Conservation (phyloP, 352 stramenopile genomes). For the Globisporangium megalacanthum region DNA sequence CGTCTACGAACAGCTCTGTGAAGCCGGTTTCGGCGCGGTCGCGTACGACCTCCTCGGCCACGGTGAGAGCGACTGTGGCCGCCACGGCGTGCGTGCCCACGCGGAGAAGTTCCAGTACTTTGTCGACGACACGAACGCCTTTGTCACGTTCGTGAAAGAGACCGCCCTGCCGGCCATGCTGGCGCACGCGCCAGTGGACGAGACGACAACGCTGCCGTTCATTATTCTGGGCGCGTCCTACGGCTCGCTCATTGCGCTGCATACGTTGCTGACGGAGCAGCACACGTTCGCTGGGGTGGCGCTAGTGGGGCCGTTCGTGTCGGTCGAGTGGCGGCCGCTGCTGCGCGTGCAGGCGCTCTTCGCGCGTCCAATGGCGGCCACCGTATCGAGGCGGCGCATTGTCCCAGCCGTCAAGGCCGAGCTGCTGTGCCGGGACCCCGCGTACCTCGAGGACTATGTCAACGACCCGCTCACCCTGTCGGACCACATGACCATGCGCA, state of each 20-base stretch:
- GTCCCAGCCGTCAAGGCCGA: conserved; percentile 25
- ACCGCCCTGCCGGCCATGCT: no score
- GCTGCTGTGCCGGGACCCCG: conserved; percentile 19
- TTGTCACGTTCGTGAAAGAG: conserved; percentile 34
- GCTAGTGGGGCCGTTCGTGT: neutral
- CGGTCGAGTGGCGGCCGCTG: neutral
- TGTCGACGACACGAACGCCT: conserved; percentile 46
- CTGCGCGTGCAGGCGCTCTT: neutral
- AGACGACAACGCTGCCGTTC: no score
- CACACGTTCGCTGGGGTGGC: no score
- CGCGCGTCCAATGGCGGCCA: conserved; percentile 8
- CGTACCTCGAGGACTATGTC: conserved; percentile 18
- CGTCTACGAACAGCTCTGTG: conserved; percentile 34
- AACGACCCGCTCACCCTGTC: conserved; percentile 20
- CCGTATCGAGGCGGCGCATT: conserved; percentile 16
- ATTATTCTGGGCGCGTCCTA: no score
- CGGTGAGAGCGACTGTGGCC: conserved; percentile 35
- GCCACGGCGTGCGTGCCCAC: conserved; percentile 27
- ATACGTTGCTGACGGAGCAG: no score
- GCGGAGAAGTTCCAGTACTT: conserved; percentile 36
- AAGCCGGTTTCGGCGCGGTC: conserved; percentile 28
- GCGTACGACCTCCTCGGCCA: conserved; percentile 45
- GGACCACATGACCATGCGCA: conserved; percentile 28
- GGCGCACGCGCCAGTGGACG: no score
- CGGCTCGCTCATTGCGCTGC: no score